Evolutionary conservation across 305 asterid species (phyloP), one percentile per base, ranked within the genome.

Genomic region (Solanum hybrid): DNA sequence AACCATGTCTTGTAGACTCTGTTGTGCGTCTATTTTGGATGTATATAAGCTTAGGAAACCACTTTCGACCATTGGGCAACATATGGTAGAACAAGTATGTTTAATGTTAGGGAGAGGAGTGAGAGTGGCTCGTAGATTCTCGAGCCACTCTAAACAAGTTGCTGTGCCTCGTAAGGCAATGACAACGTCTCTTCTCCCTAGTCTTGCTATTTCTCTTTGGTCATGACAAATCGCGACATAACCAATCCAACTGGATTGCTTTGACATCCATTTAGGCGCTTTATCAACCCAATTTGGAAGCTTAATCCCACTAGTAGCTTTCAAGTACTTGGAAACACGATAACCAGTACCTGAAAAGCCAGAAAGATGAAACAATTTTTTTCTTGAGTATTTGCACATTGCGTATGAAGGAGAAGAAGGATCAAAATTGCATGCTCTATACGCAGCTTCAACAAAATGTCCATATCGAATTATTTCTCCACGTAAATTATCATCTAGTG

Each of bases 151-250:
- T 6, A 93, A 87, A 85, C 96, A 93, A 9, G 99, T 97, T 69
- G 96, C 96, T 1, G 99, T 97, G 71, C 99, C 99, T 12, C 99
- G 93, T 5, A 94, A 91, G 1, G 98, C 95, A 36, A 97, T 94
- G 64, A 97, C 99, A 45, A 97, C 98, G 64, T 97, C 99, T 7
- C 99, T 93, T 19, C 99, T 90, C 8, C 99, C 99, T 0, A 97
- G 93, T 81, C 99, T 88, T 7, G 95, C 56, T 3, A 97, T 97
- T 87, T 94, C 98, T 0, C 81, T 90, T 72, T 87, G 77, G 90
- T 97, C 96, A 17, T 94, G 91, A 32, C 97, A 95, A 2, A 97
- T 96, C 0, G 99, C 99, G 79, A 95, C 97, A 89, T 94, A 97
- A 0, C 99, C 99, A 2, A 97, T 94, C 99, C 99, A 97, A 88